Conservation (phyloP, 768 basidiomycete species). For the Cyclocybe aegerita region DNA sequence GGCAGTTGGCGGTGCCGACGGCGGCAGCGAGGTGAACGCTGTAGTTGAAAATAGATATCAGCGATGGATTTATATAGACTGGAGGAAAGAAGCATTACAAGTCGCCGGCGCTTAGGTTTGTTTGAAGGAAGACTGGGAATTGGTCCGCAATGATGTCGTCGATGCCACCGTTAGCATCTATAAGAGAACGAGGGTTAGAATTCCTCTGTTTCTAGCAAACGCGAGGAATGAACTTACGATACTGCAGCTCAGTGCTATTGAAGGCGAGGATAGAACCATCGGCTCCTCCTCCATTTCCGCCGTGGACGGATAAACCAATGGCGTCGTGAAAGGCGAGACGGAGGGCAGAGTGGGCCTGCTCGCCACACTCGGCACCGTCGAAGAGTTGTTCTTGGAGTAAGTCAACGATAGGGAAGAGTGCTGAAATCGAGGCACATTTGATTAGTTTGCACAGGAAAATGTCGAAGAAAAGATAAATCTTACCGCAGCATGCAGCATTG, state of each 20-base stretch:
- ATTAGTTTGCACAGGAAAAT: neutral
- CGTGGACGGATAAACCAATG: constrained; percentile 16
- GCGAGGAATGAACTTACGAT: constrained; percentile 14
- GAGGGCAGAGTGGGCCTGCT: constrained; percentile 24
- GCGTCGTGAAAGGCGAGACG: constrained; percentile 23
- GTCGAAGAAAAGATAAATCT: neutral
- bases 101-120: constrained; percentile 14
- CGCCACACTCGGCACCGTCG: constrained; percentile 30
- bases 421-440: neutral
- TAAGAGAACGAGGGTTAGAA: neutral
- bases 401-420: constrained; percentile 21
- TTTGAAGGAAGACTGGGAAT: constrained; percentile 15
- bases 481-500: constrained; percentile 22
- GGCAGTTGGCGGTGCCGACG: constrained; percentile 31
- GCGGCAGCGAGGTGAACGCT: constrained; percentile 20
- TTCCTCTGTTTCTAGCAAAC: neutral
- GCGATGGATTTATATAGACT: neutral
- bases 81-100: constrained; percentile 11
- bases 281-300: constrained; percentile 27
- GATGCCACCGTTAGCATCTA: constrained; percentile 17
- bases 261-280: constrained; percentile 28
- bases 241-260: constrained; percentile 22
- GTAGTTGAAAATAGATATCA: neutral
- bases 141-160: constrained; percentile 16
- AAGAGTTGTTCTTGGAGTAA: constrained; percentile 29